phyloP scores from a whole-genome alignment of 2,329 filamentous ascomycete species.

The Microdochium paspali region DNA sequence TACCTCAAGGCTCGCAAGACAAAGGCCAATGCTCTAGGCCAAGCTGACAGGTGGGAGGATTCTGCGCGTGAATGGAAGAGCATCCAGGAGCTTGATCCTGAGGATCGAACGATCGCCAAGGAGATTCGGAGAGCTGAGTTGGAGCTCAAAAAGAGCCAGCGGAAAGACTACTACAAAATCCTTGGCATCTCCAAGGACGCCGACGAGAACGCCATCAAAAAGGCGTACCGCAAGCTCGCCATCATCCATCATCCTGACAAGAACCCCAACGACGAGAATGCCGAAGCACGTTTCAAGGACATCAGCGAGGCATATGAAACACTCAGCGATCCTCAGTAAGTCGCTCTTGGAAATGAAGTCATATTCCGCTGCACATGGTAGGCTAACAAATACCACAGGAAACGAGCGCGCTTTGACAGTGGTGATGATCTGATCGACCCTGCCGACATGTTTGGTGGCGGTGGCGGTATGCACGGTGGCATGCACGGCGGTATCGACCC shows the following conservation, averaged over 20 bases:
- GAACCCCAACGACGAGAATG: constrained; percentile 77
- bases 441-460: constrained; percentile 70
- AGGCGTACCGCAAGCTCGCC: constrained; percentile 90
- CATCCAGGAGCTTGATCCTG: constrained; percentile 72
- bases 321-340: constrained; percentile 84
- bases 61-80: constrained; percentile 82
- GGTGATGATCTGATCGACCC: constrained; percentile 87
- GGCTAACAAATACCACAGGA: constrained; percentile 38
- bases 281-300: constrained; percentile 93
- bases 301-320: constrained; percentile 96
- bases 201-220: constrained; percentile 80
- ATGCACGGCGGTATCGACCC: constrained; percentile 62
- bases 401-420: constrained; percentile 82
- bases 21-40: constrained; percentile 80
- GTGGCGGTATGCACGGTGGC: constrained; percentile 41
- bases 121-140: constrained; percentile 87
- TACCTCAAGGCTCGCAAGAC: constrained; percentile 92
- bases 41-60: constrained; percentile 85
- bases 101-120: constrained; percentile 69
- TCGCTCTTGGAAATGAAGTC: constrained; percentile 13
- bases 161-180: constrained; percentile 99
- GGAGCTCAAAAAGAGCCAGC: constrained; percentile 92
- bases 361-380: neutral
- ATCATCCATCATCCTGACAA: constrained; percentile 96
- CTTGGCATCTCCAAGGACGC: constrained; percentile 81